Evolutionary conservation across 1,284 basidiomycete species (phyloP).

Genomic region (Moesziomyces sp.): DNA sequence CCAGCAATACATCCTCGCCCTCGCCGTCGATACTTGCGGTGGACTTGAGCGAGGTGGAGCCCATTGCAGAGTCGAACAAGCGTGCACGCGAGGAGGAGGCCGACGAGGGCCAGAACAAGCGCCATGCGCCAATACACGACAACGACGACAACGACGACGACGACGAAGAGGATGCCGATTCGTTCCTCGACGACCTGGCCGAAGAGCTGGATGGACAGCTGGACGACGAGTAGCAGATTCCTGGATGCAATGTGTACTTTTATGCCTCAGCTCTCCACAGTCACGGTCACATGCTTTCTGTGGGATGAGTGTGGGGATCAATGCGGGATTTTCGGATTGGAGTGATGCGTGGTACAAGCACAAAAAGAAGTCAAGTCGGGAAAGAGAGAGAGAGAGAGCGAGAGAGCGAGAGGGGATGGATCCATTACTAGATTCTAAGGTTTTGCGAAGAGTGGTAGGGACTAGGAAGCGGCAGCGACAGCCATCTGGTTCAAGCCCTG

Average conservation of each 20-base stretch:
- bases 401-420: conserved; percentile 1
- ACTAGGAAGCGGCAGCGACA: conserved; percentile 28
- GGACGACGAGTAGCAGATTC: conserved; percentile 28
- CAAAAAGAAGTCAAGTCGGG: neutral
- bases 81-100: conserved; percentile 40
- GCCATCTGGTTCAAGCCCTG: conserved; percentile 40
- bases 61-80: neutral
- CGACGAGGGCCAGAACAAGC: conserved; percentile 8
- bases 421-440: conserved; percentile 9
- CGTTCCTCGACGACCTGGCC: conserved; percentile 59
- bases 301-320: no score
- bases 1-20: conserved; percentile 38
- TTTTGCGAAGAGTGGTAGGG: neutral
- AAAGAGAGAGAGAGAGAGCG: neutral
- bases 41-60: conserved; percentile 30
- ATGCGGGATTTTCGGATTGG: no score
- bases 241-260: conserved; percentile 12
- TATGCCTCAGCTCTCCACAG: neutral
- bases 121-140: neutral
- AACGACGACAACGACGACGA: conserved; percentile 13
- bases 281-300: no score
- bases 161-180: conserved; percentile 44
- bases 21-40: conserved; percentile 26
- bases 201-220: conserved; percentile 60
- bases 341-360: no score